Evolutionary conservation across 176 grass and related monocot genomes (phyloP).

Genomic region (Elymus sibiricus): DNA sequence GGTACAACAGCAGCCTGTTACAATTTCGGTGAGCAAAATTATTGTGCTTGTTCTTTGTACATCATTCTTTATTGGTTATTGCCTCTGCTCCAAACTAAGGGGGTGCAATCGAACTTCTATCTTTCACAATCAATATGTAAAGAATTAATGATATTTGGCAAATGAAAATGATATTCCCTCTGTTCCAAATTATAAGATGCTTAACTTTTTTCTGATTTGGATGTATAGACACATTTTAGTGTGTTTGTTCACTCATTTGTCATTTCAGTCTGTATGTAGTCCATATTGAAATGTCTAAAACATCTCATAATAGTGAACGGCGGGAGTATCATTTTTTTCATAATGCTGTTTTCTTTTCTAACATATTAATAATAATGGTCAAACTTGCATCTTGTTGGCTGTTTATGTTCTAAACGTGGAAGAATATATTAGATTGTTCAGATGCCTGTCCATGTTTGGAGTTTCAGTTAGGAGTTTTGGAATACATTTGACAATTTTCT

Average conservation of each 20-base stretch:
- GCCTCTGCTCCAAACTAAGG: neutral
- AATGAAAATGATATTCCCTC: neutral
- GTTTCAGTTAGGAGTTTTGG: neutral
- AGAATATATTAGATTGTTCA: neutral
- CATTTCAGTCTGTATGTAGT: too few species aligned
- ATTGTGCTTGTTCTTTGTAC: neutral
- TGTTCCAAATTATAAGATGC: neutral
- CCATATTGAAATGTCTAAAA: neutral
- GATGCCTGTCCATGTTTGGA: neutral
- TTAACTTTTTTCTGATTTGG: too few species aligned
- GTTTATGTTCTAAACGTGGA: neutral
- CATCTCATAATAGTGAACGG: too few species aligned
- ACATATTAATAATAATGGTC: neutral
- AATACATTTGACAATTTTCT: neutral
- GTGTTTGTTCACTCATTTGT: too few species aligned
- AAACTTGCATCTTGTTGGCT: neutral
- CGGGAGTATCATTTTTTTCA: neutral
- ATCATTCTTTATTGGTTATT: too few species aligned
- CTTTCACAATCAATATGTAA: neutral
- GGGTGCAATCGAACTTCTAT: neutral
- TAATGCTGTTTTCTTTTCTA: neutral
- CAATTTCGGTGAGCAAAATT: neutral
- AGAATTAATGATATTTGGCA: neutral
- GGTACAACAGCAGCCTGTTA: neutral
- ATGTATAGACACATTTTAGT: too few species aligned